These are phyloP conservation scores for Mycena floridula DNA, from an alignment of 768 basidiomycete species.

Conservation along the genomic window DNA sequence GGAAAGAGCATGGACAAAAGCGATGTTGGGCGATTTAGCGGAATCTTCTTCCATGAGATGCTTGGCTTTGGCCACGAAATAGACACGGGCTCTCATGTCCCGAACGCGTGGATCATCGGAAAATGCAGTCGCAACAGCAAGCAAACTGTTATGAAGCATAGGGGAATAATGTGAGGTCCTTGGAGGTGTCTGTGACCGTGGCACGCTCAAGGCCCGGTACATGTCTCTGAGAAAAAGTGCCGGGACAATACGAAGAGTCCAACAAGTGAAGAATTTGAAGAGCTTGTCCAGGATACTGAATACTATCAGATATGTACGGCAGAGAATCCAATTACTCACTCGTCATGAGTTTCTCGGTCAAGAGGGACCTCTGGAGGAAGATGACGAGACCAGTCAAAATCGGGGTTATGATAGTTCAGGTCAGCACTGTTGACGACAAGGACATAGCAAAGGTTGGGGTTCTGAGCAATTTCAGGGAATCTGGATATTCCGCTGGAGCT, in stretches of 20 bases:
- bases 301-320: not conserved
- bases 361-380: constrained; percentile 36
- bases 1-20: constrained; percentile 15
- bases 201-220: constrained; percentile 26
- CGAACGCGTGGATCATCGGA: constrained; percentile 13
- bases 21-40: constrained; percentile 13
- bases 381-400: constrained; percentile 46
- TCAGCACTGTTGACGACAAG: constrained; percentile 35
- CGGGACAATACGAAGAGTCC: constrained; percentile 33
- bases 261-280: constrained; percentile 33
- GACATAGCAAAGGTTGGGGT: constrained; percentile 32
- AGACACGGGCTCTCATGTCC: constrained; percentile 8
- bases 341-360: constrained; percentile 28
- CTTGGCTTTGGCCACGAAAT: constrained; percentile 11
- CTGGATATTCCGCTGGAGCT: constrained; percentile 21
- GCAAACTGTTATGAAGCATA: constrained; percentile 45
- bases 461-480: constrained; percentile 31
- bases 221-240: constrained; percentile 35
- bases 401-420: constrained; percentile 32
- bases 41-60: constrained; percentile 10
- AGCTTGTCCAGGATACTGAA: constrained; percentile 28
- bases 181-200: constrained; percentile 15
- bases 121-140: constrained; percentile 16
- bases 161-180: constrained; percentile 41
- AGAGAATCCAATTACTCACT: constrained; percentile 3